These are phyloP conservation scores for Candida ipomoeae DNA, from an alignment of 805 yeast genomes.

Conservation along the genomic window DNA sequence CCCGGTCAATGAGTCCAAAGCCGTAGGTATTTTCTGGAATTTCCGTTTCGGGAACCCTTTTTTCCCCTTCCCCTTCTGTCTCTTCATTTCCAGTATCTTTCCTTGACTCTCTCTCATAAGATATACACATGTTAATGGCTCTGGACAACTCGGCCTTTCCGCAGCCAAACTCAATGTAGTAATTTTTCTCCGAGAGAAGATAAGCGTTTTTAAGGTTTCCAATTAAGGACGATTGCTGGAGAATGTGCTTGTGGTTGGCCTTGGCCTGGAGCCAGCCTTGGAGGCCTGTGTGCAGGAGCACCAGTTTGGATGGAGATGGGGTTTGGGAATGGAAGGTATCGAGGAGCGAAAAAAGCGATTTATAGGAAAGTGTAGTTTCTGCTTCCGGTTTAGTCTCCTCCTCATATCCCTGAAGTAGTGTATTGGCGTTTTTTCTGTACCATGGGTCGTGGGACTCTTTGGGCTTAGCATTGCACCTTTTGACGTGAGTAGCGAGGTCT, in stretches of 20 bases:
- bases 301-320: constrained; percentile 17
- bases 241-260: constrained; percentile 66
- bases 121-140: constrained; percentile 44
- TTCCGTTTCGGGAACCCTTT: no score
- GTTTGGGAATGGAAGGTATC: constrained; percentile 8
- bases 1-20: constrained; percentile 69
- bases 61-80: no score
- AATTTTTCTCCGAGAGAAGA: constrained; percentile 32
- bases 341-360: not conserved
- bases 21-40: constrained; percentile 21
- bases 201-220: constrained; percentile 51
- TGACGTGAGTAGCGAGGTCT: constrained; percentile 52
- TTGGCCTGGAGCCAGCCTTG: constrained; percentile 43
- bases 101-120: constrained; percentile 16
- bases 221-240: constrained; percentile 77
- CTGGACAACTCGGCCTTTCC: constrained; percentile 84
- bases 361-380: not conserved
- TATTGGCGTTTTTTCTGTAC: constrained; percentile 49
- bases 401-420: constrained; percentile 5
- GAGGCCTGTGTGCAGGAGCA: constrained; percentile 28
- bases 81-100: not conserved
- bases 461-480: constrained; percentile 53
- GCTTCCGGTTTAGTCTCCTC: not conserved
- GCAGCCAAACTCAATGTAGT: constrained; percentile 80
- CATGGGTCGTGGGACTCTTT: constrained; percentile 42